phyloP scores from a whole-genome alignment of 148 eudicot species.

The Vaccinium myrtillus region DNA sequence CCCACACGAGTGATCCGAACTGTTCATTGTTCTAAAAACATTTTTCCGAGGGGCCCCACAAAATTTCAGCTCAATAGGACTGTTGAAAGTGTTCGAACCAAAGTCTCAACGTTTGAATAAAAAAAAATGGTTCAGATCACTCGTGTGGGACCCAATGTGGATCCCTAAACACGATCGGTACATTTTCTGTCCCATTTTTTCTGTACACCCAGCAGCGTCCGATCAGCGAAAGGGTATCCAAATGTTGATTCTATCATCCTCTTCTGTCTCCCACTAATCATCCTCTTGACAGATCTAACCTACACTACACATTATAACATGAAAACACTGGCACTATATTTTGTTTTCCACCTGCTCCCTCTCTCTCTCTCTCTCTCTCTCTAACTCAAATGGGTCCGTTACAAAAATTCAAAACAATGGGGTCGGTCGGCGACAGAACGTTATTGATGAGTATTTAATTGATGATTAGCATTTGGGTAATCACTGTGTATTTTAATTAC shows the following conservation, averaged over 20 bases:
- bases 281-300: not conserved
- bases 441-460: constrained; percentile 20
- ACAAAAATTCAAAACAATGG: constrained; percentile 24
- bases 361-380: not conserved
- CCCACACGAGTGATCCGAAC: too few relatives aligned
- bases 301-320: not conserved
- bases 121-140: too few relatives aligned
- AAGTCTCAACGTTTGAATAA: too few relatives aligned
- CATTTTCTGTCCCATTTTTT: too few relatives aligned
- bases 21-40: too few relatives aligned
- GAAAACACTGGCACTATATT: not conserved
- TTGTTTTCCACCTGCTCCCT: not conserved
- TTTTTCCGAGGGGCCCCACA: too few relatives aligned
- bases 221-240: not conserved
- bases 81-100: too few relatives aligned
- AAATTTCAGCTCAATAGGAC: too few relatives aligned
- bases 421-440: constrained; percentile 28
- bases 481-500: constrained; percentile 12
- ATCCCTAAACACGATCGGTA: too few relatives aligned
- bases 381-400: constrained; percentile 25
- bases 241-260: not conserved
- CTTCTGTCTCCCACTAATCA: not conserved
- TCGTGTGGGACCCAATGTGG: too few relatives aligned
- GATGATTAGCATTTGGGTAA: constrained; percentile 12
- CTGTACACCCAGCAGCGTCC: too few relatives aligned